Conservation (phyloP, 2,329 filamentous ascomycete species). For the Fusarium clavum region DNA sequence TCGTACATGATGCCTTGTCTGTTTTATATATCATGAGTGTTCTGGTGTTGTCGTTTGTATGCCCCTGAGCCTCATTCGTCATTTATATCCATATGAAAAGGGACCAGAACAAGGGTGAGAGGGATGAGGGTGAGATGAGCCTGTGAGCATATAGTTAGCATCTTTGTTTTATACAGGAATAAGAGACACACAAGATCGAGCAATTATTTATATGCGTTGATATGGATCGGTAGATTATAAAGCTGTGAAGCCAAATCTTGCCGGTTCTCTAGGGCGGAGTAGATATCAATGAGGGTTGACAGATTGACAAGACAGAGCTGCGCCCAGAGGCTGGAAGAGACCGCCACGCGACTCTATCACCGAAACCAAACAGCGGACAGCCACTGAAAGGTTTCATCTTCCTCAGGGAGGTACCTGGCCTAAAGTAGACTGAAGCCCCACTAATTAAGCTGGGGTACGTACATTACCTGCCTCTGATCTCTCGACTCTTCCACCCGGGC, state of each 20-base stretch:
- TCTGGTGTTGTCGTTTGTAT: constrained; percentile 20
- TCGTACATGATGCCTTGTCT: constrained; percentile 34
- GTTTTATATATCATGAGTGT: constrained; percentile 14
- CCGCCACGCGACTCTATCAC: constrained; percentile 40
- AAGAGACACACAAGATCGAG: constrained; percentile 7
- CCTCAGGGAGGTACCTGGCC: constrained; percentile 22
- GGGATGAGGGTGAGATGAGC: constrained; percentile 24
- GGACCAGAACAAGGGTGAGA: constrained; percentile 38
- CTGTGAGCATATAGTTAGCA: constrained; percentile 10
- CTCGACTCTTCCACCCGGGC: constrained; percentile 13
- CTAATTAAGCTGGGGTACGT: constrained; percentile 40
- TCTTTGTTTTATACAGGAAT: background rate
- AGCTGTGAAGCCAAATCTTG: background rate
- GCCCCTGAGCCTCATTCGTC: constrained; percentile 40
- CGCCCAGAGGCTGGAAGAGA: constrained; percentile 16
- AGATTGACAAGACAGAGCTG: constrained; percentile 26
- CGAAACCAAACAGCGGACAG: constrained; percentile 5
- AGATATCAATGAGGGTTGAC: constrained; percentile 21
- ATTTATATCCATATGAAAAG: constrained; percentile 33
- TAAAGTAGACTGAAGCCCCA: constrained; percentile 32
- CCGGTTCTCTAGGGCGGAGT: background rate
- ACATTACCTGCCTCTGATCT: constrained; percentile 32
- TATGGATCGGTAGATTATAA: background rate
- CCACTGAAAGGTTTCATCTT: constrained; percentile 2
- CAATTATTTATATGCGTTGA: background rate